Base-by-base conservation (phyloP, 768 basidiomycete species). In the Mycena indigotica region DNA sequence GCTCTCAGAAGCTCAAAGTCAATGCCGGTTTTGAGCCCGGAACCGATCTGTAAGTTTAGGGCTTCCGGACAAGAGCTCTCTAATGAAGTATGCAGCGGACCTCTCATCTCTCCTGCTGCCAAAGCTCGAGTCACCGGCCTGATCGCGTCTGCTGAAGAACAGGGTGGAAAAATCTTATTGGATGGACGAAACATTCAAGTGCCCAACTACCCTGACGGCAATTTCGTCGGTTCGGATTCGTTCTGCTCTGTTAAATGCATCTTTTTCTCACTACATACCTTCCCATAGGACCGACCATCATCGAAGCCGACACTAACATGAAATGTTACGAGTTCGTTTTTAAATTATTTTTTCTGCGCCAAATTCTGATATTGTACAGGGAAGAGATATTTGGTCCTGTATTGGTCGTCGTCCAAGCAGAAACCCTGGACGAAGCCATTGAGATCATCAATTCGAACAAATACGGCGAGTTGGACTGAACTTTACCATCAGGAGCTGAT, bases 321-420 rank as follows among this genome's bases (percentile, higher is more conserved):
- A 81, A 78, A 59, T 92, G 89, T 65, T 98, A 98, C 76, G 78
- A 85, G 95, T 94, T 64, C 73, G 60, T 45, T 55, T 35, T 16
- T 35, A 3, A 13, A 35, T 55, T 28, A 19, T 23, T 38, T 38
- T 15, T 13, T 59, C 56, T 57, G 39, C 56, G 35, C 41, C 8
- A 1, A 52, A 29, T 51, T 53, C 16, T 60, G 8, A 28, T 48
- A 32, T 26, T 32, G 12, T 28, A 16, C 60, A 95, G 94, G 60
- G 87, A 95, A 68, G 96, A 98, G 69, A 96, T 98, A 56, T 98
- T 98, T 63, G 96, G 95, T 15, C 96, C 96, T 1, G 96, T 88
- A 1, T 79, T 98, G 26, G 77, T 88, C 10, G 78, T 95, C 54
- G 68, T 98, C 53, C 80, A 82, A 48, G 91, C 87, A 4, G 85